These are phyloP conservation scores for Castanea sativa DNA, from an alignment of 306 rosid species.

Conservation along the genomic window DNA sequence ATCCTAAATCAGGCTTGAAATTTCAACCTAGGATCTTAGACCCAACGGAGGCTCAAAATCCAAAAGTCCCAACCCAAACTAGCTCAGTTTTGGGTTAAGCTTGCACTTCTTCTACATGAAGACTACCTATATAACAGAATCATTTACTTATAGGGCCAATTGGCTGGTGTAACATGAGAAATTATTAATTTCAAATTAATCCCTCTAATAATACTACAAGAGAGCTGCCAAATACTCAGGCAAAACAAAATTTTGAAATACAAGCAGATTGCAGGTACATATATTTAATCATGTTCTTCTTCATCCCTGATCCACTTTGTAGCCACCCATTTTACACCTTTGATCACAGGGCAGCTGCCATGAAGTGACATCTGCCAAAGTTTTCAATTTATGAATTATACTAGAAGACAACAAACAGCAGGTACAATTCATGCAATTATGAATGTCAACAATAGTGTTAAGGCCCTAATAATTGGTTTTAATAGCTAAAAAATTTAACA, in stretches of 20 bases:
- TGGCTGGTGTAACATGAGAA: no score
- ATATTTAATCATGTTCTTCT: conserved; percentile 30
- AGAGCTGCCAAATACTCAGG: not conserved
- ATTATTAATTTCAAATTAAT: not conserved
- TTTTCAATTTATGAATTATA: conserved; percentile 13
- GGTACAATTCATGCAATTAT: not conserved
- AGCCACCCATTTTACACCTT: conserved; percentile 92
- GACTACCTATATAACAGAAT: no score
- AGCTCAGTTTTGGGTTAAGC: no score
- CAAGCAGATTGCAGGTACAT: not conserved
- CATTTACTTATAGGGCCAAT: no score
- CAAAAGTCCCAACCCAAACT: no score
- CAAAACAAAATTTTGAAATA: not conserved
- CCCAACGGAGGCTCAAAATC: no score
- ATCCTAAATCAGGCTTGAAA: no score
- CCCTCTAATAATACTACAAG: not conserved
- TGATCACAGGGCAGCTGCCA: conserved; percentile 83
- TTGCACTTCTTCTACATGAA: no score
- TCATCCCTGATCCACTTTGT: conserved; percentile 91
- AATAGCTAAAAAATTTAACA: no score
- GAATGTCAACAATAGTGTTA: not conserved
- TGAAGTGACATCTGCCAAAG: conserved; percentile 75
- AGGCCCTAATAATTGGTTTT: not conserved
- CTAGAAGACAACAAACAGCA: not conserved
- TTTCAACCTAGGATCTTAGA: no score